Conservation (phyloP, 2,329 filamentous ascomycete species). For the Colletotrichum navitas region DNA sequence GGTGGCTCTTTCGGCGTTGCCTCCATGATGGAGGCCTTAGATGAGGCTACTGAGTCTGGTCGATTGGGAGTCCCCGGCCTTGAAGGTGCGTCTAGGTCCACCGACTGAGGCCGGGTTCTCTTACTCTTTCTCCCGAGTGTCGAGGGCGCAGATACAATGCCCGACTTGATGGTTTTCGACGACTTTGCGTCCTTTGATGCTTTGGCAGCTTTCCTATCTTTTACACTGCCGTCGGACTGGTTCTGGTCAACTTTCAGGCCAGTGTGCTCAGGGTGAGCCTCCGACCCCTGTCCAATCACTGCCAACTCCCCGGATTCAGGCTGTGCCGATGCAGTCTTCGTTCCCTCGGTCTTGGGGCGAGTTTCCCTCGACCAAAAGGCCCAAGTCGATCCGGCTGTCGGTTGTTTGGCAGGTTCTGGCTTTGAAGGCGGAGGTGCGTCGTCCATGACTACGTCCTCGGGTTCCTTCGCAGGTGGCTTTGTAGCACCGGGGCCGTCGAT, state of each 20-base stretch:
- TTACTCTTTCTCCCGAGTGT: conserved; percentile 57
- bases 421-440: conserved; percentile 54
- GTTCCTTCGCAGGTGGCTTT: conserved; percentile 46
- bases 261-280: conserved; percentile 66
- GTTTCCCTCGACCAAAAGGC: conserved; percentile 82
- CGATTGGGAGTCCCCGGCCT: conserved; percentile 51
- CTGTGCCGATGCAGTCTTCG: conserved; percentile 42
- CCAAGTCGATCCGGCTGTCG: conserved; percentile 76
- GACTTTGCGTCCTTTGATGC: conserved; percentile 43
- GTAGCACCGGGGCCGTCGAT: conserved; percentile 34
- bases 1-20: conserved; percentile 41
- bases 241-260: conserved; percentile 55
- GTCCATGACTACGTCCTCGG: conserved; percentile 58
- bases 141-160: conserved; percentile 45
- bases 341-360: conserved; percentile 51
- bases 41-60: conserved; percentile 49
- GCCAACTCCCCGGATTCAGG: conserved; percentile 67
- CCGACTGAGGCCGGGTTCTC: conserved; percentile 59
- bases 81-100: conserved; percentile 59
- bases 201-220: conserved; percentile 47
- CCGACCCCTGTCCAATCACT: conserved; percentile 67
- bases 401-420: conserved; percentile 47
- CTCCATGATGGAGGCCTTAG: conserved; percentile 44
- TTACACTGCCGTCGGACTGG: conserved; percentile 52
- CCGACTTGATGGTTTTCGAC: conserved; percentile 44